Base-by-base conservation (phyloP, 805 yeast genomes). In the Clavispora carvajalis region DNA sequence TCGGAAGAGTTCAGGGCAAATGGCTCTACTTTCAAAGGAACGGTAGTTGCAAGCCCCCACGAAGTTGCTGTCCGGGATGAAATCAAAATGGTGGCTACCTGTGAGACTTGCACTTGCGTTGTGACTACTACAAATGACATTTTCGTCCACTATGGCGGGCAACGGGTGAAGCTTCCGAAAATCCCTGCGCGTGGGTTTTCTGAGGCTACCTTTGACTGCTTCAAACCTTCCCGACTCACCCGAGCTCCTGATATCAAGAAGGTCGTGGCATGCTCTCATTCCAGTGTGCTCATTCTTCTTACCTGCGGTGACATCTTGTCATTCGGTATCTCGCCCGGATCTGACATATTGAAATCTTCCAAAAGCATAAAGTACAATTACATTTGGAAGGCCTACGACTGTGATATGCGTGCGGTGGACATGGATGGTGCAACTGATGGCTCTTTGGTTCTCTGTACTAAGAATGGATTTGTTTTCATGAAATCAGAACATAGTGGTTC, bases 361-460 rank as follows among this genome's bases (percentile, higher is more conserved):
- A 71, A 71, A 13, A 60, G 53, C 26, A 55, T 77, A 11, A 79
- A 72, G 34, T 79, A 75, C 48, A 47, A 57, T 1, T 57, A 63
- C 1, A 62, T 75, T n/a, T 85, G 93, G 91, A 70, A 62, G 23
- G 85, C 90, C 1, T 69, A 76, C 40, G 76, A 76, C 37, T 57
- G 60, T 9, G 80, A 77, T 49, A 62, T 77, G 71, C 68, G 65
- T 40, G 87, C 78, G 36, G 65, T 63, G 4, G 95, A 87, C 60
- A 73, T 85, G 23, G 91, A 81, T 52, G 70, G 82, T 33, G 75
- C 84, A 2, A 65, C 62, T 13, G 85, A 82, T 52, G 95, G 95
- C 0, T 78, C 85, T 0, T 58, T 86, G 2, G 65, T 89, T 1
- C 56, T 90, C 1, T 76, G 84, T 46, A 82, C 93, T 0, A 58